These are phyloP conservation scores for Lagerstroemia speciosa DNA, from an alignment of 345 rosid species.

Conservation along the genomic window DNA sequence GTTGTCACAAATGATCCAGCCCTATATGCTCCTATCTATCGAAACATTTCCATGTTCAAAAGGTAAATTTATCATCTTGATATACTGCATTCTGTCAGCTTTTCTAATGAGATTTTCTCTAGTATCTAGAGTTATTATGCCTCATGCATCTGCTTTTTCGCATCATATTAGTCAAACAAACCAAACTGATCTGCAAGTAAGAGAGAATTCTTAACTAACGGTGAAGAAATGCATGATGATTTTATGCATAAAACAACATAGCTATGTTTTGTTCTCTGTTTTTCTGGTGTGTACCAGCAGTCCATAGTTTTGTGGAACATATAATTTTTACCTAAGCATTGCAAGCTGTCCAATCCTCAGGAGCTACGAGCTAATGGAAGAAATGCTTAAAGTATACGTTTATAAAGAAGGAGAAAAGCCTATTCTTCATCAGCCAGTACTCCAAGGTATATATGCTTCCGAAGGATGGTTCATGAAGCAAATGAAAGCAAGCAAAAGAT, in stretches of 20 bases:
- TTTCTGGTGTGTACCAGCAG: neutral
- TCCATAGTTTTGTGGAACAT: neutral
- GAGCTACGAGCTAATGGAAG: constrained; percentile 94
- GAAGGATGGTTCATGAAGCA: constrained; percentile 99
- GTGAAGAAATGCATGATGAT: neutral
- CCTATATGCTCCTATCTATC: constrained; percentile 62
- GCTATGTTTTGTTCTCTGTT: neutral
- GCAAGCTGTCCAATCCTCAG: constrained; percentile 27
- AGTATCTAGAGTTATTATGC: neutral
- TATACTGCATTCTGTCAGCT: neutral
- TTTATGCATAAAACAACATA: neutral
- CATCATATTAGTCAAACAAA: too few relatives aligned
- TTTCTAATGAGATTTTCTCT: neutral
- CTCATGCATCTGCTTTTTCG: neutral
- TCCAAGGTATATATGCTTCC: constrained; percentile 88
- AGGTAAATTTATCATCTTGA: constrained; percentile 26
- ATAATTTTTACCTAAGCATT: neutral
- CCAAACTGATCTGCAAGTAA: too few relatives aligned
- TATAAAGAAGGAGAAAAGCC: constrained; percentile 86
- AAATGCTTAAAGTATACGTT: constrained; percentile 63
- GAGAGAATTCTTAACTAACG: neutral
- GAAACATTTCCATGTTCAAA: constrained; percentile 70
- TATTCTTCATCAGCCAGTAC: constrained; percentile 55
- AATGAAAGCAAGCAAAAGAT: constrained; percentile 53
- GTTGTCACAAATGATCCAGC: constrained; percentile 29